Conservation (phyloP, 495 filamentous ascomycete species). For the Hypomontagnella submonticulosa region DNA sequence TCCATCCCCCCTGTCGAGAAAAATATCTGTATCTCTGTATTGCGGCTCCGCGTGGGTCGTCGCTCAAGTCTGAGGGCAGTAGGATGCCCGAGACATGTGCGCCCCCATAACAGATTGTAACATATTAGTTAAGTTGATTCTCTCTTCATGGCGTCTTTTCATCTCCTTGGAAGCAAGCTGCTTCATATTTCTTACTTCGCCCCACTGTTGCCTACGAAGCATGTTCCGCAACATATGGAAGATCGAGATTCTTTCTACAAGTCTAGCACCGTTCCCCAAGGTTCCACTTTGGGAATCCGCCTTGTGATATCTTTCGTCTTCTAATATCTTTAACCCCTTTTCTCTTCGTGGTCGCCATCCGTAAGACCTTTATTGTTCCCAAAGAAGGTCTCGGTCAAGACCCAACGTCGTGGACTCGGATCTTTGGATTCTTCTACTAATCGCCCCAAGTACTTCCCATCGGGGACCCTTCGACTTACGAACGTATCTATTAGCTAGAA, state of each 20-base stretch:
- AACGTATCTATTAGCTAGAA: neutral
- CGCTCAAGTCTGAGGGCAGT: slow-evolving; percentile 17
- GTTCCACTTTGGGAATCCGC: slow-evolving; percentile 23
- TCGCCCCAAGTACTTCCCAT: slow-evolving; percentile 1
- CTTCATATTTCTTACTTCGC: slow-evolving; percentile 38
- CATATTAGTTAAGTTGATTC: slow-evolving; percentile 41
- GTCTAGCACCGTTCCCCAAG: slow-evolving; percentile 20
- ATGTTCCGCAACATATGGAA: slow-evolving; percentile 29
- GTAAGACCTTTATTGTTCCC: slow-evolving; percentile 14
- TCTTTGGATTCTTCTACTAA: slow-evolving; percentile 6
- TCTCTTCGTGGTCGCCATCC: slow-evolving; percentile 16
- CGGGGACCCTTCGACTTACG: slow-evolving; percentile 3
- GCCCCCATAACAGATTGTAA: slow-evolving; percentile 16
- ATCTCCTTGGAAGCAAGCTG: slow-evolving; percentile 39
- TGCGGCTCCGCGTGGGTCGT: slow-evolving; percentile 41
- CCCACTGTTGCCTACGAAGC: slow-evolving; percentile 39
- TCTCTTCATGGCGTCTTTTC: slow-evolving; percentile 36
- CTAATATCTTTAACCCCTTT: slow-evolving; percentile 21
- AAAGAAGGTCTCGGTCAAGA: slow-evolving; percentile 25
- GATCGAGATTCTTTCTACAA: slow-evolving; percentile 27
- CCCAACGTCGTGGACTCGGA: slow-evolving; percentile 9
- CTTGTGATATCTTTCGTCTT: slow-evolving; percentile 18
- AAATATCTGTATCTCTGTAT: slow-evolving; percentile 4
- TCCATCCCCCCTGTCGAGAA: slow-evolving; percentile 7
- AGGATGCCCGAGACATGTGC: slow-evolving; percentile 36